Evolutionary conservation across 441 rosid species (phyloP), one percentile per base, ranked within the genome.

Genomic region (Biscutella laevigata): DNA sequence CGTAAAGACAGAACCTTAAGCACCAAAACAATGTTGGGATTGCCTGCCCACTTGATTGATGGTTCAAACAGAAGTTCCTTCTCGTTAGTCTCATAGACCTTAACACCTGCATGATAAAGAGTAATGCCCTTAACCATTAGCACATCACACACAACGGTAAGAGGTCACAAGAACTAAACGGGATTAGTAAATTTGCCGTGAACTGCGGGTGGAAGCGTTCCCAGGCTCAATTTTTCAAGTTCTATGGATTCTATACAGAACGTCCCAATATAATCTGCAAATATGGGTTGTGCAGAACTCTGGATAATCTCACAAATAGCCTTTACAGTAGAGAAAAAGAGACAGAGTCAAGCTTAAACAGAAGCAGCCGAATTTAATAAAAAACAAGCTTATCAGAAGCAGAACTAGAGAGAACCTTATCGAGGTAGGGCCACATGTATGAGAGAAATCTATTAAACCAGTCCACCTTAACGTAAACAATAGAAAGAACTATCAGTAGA

Each of bases 21-120:
- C 68, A 71, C 80, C 75, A 87, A 25, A 65, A 78, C 70, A 36
- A 84, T 78, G 68, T 83, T 81, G 52, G 98, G 86, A 70, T 91
- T 91, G 61, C 98, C 94, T 25, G 95, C 88, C 95, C 94, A 91
- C 61, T 77, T 81, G 17, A 83, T 64, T 37, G 77, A 90, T 9
- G 96, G 94, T 74, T 87, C 96, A 73, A 87, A 60, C 41, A 87
- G 71, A 58, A 91, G 67, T 61, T 83, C 85, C 62, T 74, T 83
- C 72, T 83, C 92, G 17, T 84, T 83, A 21, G 96, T 87, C 67
- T 84, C 84, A 51, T 71, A 74, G 50, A 79, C 76, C 77, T 82
- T 84, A n/a, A 87, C 38, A 63, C 98, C 98, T 87, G 80, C 59
- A 71, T 60, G 50, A 27, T 7, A 22, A 41, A 1, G 4, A 39